These are phyloP conservation scores for Cladosporium phlei DNA, from an alignment of 2,329 filamentous ascomycete genomes.

Conservation along the genomic window DNA sequence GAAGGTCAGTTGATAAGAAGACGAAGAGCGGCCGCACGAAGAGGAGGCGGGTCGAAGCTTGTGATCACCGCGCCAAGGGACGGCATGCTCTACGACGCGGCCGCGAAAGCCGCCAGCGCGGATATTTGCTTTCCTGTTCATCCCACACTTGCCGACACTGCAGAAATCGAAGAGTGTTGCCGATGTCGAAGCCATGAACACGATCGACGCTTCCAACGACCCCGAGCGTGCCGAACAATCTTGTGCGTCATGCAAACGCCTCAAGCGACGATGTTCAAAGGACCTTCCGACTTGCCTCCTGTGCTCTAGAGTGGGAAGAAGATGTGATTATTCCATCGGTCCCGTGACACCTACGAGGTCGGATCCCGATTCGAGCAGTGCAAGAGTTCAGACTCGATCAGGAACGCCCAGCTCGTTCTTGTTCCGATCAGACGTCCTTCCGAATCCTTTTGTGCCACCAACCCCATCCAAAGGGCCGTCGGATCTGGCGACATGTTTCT, in stretches of 20 bases:
- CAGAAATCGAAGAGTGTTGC: too few relatives aligned
- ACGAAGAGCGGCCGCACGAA: too few relatives aligned
- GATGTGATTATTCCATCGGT: conserved; percentile 16
- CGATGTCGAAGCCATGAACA: not conserved
- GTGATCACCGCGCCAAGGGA: too few relatives aligned
- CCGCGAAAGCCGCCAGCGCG: too few relatives aligned
- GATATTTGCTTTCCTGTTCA: too few relatives aligned
- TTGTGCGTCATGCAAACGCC: conserved; percentile 17
- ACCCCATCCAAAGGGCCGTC: not conserved
- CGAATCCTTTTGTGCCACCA: not conserved
- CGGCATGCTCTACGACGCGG: too few relatives aligned
- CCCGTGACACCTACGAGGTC: conserved; percentile 6
- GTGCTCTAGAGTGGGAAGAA: conserved; percentile 15
- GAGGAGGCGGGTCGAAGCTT: too few relatives aligned
- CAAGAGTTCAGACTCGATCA: not conserved
- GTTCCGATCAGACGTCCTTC: not conserved
- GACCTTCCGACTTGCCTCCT: conserved; percentile 16
- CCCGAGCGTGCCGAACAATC: conserved; percentile 10
- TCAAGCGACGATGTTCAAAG: conserved; percentile 21
- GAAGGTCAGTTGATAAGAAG: too few relatives aligned
- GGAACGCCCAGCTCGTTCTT: not conserved
- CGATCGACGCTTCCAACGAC: not conserved
- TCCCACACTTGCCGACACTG: too few relatives aligned
- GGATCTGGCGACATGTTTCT: conserved; percentile 11
- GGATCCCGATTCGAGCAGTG: not conserved